These are phyloP conservation scores for Linnemannia zychae DNA, from an alignment of 192 early-diverging fungal species.

Conservation along the genomic window DNA sequence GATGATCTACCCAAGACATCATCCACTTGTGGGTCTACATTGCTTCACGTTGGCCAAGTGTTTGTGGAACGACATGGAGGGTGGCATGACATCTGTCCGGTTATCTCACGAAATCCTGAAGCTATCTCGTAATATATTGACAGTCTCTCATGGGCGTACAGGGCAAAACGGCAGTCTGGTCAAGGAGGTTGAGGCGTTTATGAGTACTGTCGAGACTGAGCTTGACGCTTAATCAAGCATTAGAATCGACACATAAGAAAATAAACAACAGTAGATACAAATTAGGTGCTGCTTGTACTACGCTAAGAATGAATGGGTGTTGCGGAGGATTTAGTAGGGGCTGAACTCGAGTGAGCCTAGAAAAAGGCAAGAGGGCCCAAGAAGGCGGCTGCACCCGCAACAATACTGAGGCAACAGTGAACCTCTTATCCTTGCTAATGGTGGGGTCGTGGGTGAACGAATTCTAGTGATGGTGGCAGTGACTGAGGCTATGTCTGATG, in stretches of 20 bases:
- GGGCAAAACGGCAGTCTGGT: constrained; percentile 32
- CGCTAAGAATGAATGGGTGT: too few relatives aligned
- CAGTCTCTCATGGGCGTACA: constrained; percentile 34
- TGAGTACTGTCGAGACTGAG: constrained; percentile 46
- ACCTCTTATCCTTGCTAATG: too few relatives aligned
- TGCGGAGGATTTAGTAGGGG: too few relatives aligned
- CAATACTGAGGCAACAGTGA: too few relatives aligned
- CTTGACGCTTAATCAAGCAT: constrained; percentile 16
- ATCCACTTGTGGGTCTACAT: constrained; percentile 64
- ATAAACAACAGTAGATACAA: neutral
- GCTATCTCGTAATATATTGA: constrained; percentile 26
- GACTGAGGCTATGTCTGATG: too few relatives aligned
- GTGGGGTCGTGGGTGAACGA: too few relatives aligned
- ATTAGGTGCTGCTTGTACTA: neutral
- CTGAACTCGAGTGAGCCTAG: too few relatives aligned
- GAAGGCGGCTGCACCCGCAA: too few relatives aligned
- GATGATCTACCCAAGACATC: constrained; percentile 62
- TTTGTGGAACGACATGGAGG: constrained; percentile 60
- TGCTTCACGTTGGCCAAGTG: constrained; percentile 61
- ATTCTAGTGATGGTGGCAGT: too few relatives aligned
- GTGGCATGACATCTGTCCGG: constrained; percentile 41
- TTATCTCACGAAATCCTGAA: constrained; percentile 40
- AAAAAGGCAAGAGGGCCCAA: too few relatives aligned
- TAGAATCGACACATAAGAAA: neutral
- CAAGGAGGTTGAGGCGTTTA: constrained; percentile 33